Evolutionary conservation across 208 protist species (phyloP), one percentile per base, ranked within the genome.

Genomic region (Wallacemonas collosoma): DNA sequence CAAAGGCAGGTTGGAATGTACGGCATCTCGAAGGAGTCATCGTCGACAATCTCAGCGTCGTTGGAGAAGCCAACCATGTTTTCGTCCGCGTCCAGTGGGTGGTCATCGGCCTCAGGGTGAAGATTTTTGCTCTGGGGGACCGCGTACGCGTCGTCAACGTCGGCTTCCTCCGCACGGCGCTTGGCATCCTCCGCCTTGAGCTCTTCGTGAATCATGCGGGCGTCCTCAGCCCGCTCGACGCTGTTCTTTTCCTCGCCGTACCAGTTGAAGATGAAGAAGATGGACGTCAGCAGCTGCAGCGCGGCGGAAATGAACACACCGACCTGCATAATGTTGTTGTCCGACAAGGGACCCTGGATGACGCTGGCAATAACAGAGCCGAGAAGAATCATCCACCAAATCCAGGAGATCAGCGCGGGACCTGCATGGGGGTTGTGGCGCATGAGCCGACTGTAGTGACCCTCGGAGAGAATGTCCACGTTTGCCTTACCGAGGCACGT

Each of bases 391-490:
- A 77, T 83, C 70, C 81, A 77, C 86, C 84, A 92, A 9, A 94
- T 75, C 79, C 83, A 92, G 48, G 80, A 88, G n/a, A 94, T 81
- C 35, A 94, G 71, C 35, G 82, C 44, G 6, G 84, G 77, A 43
- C 86, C 86, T 11, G 81, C 60, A 43, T 47, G 40, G 7, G 89
- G 89, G 62, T 76, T 68, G 60, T 78, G 61, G 17, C 82, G 84
- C 45, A 94, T 88, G 44, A 91, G 65, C n/a, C 85, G 82, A 41
- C 82, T 92, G 86, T 94, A 94, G 68, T 88, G 84, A 39, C 89
- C 89, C 71, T 94, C 79, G 4, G 85, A 89, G 15, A 94, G 81
- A 60, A 92, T 89, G 68, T 94, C 89, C 60, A 94, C 73, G 68
- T 87, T 89, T n/a, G 84, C 81, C 72, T 85, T 90, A 47, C 82